A percentile compares a stretch with the other conserved stretches of the same genome.
phyloP scores from a whole-genome alignment of 2,329 filamentous ascomycete genomes.

The Teratosphaeria pseudoeucalypti region DNA sequence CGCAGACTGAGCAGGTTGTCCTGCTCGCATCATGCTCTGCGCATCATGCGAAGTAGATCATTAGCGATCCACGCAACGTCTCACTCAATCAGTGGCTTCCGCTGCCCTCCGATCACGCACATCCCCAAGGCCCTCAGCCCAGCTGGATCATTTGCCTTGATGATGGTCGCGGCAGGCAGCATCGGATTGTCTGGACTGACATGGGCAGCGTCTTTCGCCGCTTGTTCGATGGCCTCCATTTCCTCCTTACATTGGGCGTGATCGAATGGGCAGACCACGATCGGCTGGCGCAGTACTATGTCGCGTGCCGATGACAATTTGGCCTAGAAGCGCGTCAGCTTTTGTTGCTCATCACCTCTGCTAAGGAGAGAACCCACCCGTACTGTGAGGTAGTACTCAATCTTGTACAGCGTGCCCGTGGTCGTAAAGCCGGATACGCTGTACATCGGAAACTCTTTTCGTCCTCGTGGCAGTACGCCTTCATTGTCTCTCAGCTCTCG shows the following conservation, averaged over 20 bases:
- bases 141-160: slow-evolving; percentile 63
- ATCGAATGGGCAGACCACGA: slow-evolving; percentile 91
- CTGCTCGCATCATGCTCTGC: neutral
- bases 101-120: slow-evolving; percentile 50
- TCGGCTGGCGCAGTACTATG: slow-evolving; percentile 79
- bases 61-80: neutral
- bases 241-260: slow-evolving; percentile 95
- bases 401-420: slow-evolving; percentile 88
- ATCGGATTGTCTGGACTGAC: slow-evolving; percentile 86
- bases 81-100: slow-evolving; percentile 59
- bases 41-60: neutral
- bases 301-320: slow-evolving; percentile 80
- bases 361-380: slow-evolving; percentile 52
- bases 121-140: slow-evolving; percentile 51
- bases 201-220: slow-evolving; percentile 81
- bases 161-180: slow-evolving; percentile 75
- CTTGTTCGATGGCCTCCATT: slow-evolving; percentile 96
- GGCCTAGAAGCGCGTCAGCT: slow-evolving; percentile 46
- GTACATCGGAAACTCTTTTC: slow-evolving; percentile 80
- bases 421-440: slow-evolving; percentile 87
- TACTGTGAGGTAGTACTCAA: slow-evolving; percentile 90
- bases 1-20: neutral
- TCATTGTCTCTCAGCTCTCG: slow-evolving; percentile 81
- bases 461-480: slow-evolving; percentile 75
- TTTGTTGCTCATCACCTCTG: no score